These are phyloP conservation scores for Yamadazyma membranifaciens DNA, from an alignment of 1,139 yeast genomes.

Conservation along the genomic window DNA sequence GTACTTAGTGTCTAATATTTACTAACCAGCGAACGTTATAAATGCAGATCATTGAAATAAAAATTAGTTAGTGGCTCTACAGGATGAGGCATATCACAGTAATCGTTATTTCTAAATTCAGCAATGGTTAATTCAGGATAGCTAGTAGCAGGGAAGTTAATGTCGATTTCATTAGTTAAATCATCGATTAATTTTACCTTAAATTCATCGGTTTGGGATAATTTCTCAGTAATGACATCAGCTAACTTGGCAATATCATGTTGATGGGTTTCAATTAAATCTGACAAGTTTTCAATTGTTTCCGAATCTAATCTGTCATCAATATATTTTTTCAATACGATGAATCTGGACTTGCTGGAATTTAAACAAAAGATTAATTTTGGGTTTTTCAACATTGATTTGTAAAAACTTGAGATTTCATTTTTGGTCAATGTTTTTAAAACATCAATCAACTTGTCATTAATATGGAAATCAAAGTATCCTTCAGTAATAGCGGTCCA, in stretches of 20 bases:
- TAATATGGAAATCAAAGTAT: slow-evolving; percentile 67
- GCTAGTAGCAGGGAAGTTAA: slow-evolving; percentile 29
- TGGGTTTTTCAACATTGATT: slow-evolving; percentile 34
- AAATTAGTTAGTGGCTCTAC: slow-evolving; percentile 31
- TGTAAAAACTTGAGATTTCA: slow-evolving; percentile 58
- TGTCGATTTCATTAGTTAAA: slow-evolving; percentile 11
- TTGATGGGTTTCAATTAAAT: slow-evolving; percentile 1
- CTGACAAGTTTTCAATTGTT: too few relatives aligned
- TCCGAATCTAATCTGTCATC: slow-evolving; percentile 18
- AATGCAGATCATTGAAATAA: slow-evolving; percentile 32
- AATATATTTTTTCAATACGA: slow-evolving; percentile 23
- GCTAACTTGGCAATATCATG: slow-evolving; percentile 18
- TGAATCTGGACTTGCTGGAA: slow-evolving; percentile 46
- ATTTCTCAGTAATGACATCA: slow-evolving; percentile 11
- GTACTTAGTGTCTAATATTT: neutral
- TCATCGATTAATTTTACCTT: slow-evolving; percentile 5
- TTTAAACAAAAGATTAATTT: slow-evolving; percentile 66
- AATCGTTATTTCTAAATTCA: slow-evolving; percentile 25
- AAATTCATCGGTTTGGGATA: slow-evolving; percentile 4
- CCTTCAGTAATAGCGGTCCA: slow-evolving; percentile 73
- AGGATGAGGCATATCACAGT: slow-evolving; percentile 34
- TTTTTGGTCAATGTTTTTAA: slow-evolving; percentile 52
- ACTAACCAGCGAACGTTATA: slow-evolving; percentile 14
- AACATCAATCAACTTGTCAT: slow-evolving; percentile 55
- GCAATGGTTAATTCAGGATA: slow-evolving; percentile 18